Base-by-base conservation (phyloP, 352 stramenopile species). In the Pseudoperonospora humuli region DNA sequence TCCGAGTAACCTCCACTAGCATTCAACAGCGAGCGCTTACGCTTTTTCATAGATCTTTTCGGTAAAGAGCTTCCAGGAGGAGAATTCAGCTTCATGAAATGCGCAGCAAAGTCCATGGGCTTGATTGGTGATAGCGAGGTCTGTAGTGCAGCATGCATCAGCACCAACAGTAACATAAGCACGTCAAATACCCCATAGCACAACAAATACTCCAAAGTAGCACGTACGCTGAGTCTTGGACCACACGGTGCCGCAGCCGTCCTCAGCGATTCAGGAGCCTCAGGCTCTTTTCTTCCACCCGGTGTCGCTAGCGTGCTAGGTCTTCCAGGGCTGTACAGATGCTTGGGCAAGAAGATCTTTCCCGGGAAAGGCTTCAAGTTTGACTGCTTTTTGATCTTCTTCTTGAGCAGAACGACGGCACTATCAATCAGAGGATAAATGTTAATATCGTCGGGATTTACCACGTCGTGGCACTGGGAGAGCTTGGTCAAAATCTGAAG, bases 311-410 rank as follows among this genome's bases (percentile, higher is more conserved):
- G 43, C 8, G 38, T 51, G 28, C 25, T 40, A 20, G 44, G 44
- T 53, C 54, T 50, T 18, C 59, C 54, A 7, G 55, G 59, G 32
- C 45, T 55, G 23, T 53, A 89, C 11, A 93, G 51, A 40, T 89
- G 64, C 38, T 83, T 89, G 0, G 82, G 82, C 13, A 93, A 52
- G 45, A 75, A 93, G 28, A 93, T 91, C 44, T 76, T 81, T 6
- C 82, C 82, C 3, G 82, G 82, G 29, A 85, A 94, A 15, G 79
- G 48, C 52, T 87, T 84, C 37, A 94, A 46, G 50, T 89, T 90
- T 7, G 74, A 81, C 50, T 87, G 79, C 3, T 80, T 86, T 59
- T 88, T 87, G 45, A 94, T 92, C 29, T 82, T 81, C 27, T 83
- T 85, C 46, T 87, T 87, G 20, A 94, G 57, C 17, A 87, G 34